Evolutionary conservation across 2,329 filamentous ascomycete species (phyloP), one percentile per base, ranked within the genome.

Genomic region (Aspergillus ochraceus): DNA sequence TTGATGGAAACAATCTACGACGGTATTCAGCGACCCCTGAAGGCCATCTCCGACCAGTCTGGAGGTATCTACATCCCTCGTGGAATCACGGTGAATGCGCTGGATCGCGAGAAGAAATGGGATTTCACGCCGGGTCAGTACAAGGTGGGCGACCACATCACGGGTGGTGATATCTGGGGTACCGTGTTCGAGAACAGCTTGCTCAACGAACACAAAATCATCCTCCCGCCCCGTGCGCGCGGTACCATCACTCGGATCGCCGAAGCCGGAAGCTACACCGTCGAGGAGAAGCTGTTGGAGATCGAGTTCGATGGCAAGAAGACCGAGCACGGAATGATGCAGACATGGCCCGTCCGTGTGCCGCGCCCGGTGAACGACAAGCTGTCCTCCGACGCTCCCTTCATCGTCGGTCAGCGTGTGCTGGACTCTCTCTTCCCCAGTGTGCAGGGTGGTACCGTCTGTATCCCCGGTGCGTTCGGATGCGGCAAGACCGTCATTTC

Each of bases 1-100:
- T 83, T 99, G 77, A 92, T 99, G 86, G 94, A 98, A 81, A 97
- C 95, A 68, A 99, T 99, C 78, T 99, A 98, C 84, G 95, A 99
- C 77, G 95, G 95, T 82, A 99, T 99, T 72, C 95, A 99, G 79
- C 89, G 95, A 75, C 95, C 95, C 54, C 88, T 99, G 70, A 89
- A 89, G 80, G 88, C 86, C 67, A 99, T 99, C 72, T 83, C 91
- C 68, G 82, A 89, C 46, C 79, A 85, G 52, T 88, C 92, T 55
- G 83, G 92, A 73, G 92, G 91, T 79, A 99, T 99, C 79, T 99
- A 99, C 79, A 99, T 99, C 66, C 95, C 95, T 71, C 91, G 95
- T 70, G 95, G 95, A 78, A 94, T 99, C 74, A 81, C 90, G 59
- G 86, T 93, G 36, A 92, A 94, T 55, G 89, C 93, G 50, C 86